These are phyloP conservation scores for Aspergillus tubingensis DNA, from an alignment of 2,329 filamentous ascomycete species.

Conservation along the genomic window DNA sequence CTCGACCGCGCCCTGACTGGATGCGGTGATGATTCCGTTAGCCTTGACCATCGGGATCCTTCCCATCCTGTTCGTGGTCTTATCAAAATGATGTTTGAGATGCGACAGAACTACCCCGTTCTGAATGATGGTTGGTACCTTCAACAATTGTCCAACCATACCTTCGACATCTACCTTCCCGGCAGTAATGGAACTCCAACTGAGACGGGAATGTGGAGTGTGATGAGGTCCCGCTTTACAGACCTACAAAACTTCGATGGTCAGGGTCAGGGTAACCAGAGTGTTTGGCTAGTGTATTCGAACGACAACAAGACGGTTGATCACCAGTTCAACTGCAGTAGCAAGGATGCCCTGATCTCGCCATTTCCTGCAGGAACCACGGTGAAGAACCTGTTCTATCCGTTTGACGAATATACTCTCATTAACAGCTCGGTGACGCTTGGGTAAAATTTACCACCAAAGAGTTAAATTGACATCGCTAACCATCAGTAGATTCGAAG, in stretches of 20 bases:
- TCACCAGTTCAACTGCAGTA: conserved; percentile 59
- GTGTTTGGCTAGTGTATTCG: conserved; percentile 47
- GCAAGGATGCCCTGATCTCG: conserved; percentile 53
- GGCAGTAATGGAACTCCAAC: conserved; percentile 55
- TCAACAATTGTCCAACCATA: conserved; percentile 58
- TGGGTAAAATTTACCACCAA: conserved; percentile 25
- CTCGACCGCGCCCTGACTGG: conserved; percentile 54
- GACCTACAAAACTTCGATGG: conserved; percentile 40
- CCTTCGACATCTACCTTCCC: conserved; percentile 50
- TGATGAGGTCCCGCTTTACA: conserved; percentile 52
- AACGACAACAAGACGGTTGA: conserved; percentile 50
- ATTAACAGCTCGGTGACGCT: conserved; percentile 47
- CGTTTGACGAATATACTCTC: conserved; percentile 57
- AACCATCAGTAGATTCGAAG: conserved; percentile 36
- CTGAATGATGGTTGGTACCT: conserved; percentile 62
- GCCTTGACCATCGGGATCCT: conserved; percentile 63
- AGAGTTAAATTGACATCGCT: neutral
- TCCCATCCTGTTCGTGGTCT: conserved; percentile 61
- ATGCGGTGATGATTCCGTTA: conserved; percentile 58
- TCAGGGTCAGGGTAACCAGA: conserved; percentile 45
- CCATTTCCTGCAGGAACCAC: conserved; percentile 56
- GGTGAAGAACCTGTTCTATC: conserved; percentile 64
- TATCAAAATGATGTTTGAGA: conserved; percentile 61
- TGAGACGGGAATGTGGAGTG: conserved; percentile 62
- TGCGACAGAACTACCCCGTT: conserved; percentile 57